Evolutionary conservation across 2,329 filamentous ascomycete genomes (phyloP).

Genomic region (Trichoderma sp.): DNA sequence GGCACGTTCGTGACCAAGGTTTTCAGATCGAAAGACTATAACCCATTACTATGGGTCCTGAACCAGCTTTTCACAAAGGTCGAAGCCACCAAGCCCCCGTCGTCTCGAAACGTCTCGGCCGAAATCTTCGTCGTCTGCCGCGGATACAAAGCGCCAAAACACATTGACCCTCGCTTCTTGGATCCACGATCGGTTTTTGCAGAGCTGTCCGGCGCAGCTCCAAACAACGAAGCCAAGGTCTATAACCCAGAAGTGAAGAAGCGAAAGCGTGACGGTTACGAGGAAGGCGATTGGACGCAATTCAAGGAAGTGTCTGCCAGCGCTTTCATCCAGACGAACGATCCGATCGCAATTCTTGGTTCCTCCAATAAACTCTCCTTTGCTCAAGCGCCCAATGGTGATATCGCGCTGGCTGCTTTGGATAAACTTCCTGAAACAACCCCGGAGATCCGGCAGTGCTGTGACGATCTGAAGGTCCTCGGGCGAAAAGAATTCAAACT

Average conservation of each 20-base stretch:
- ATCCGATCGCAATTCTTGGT: constrained; percentile 91
- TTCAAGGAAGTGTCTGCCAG: constrained; percentile 87
- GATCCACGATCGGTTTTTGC: constrained; percentile 90
- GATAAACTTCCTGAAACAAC: constrained; percentile 87
- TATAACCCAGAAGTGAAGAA: constrained; percentile 98
- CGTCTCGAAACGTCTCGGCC: constrained; percentile 91
- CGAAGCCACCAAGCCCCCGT: constrained; percentile 95
- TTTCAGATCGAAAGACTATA: constrained; percentile 96
- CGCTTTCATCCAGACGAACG: constrained; percentile 90
- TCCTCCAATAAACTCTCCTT: constrained; percentile 84
- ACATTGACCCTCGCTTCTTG: constrained; percentile 88
- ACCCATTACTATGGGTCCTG: constrained; percentile 93
- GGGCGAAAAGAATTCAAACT: constrained; percentile 94
- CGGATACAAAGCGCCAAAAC: constrained; percentile 93
- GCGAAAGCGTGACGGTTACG: constrained; percentile 95
- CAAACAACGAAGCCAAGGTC: constrained; percentile 97
- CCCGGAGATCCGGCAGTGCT: constrained; percentile 76
- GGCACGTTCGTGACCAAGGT: constrained; percentile 97
- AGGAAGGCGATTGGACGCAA: constrained; percentile 91
- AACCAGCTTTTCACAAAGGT: constrained; percentile 95
- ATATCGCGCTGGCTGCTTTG: constrained; percentile 84
- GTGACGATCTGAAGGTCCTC: constrained; percentile 83
- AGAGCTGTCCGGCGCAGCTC: constrained; percentile 80
- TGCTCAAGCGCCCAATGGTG: constrained; percentile 74
- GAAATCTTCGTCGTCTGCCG: constrained; percentile 98